Conservation (phyloP, 495 filamentous ascomycete species). For the Halenospora varia region DNA sequence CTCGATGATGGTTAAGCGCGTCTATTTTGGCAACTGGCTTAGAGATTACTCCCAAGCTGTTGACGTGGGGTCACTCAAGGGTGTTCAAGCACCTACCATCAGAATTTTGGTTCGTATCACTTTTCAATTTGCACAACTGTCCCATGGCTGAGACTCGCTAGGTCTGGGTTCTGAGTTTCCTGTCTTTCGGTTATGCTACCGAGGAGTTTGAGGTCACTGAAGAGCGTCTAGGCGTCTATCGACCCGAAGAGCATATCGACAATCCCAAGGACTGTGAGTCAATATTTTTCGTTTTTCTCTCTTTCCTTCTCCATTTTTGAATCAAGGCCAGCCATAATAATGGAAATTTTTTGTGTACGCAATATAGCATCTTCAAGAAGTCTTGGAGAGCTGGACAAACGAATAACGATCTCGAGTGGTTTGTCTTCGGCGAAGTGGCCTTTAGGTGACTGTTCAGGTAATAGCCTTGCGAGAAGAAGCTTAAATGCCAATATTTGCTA, state of each 20-base stretch:
- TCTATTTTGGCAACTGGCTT: slow-evolving; percentile 87
- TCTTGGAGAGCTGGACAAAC: not conserved
- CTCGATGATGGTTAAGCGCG: slow-evolving; percentile 78
- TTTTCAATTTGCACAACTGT: not conserved
- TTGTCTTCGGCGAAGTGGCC: not conserved
- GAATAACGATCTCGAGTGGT: slow-evolving; percentile 12
- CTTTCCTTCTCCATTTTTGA: too few relatives aligned
- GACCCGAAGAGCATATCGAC: slow-evolving; percentile 87
- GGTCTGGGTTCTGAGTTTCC: slow-evolving; percentile 52
- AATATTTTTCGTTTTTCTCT: not conserved
- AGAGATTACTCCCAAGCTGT: slow-evolving; percentile 82
- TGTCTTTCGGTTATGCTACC: slow-evolving; percentile 78
- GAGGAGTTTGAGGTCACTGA: slow-evolving; percentile 87
- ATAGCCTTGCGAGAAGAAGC: too few relatives aligned
- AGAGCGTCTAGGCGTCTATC: slow-evolving; percentile 82
- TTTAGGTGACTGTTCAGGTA: too few relatives aligned
- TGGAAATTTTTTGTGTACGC: too few relatives aligned
- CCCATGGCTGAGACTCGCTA: slow-evolving; percentile 10
- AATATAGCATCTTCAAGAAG: not conserved
- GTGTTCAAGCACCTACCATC: slow-evolving; percentile 85
- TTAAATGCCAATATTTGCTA: too few relatives aligned
- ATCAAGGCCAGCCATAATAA: too few relatives aligned
- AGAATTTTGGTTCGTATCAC: slow-evolving; percentile 61
- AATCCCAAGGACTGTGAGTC: slow-evolving; percentile 51
- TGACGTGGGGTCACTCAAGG: slow-evolving; percentile 87